Base-by-base conservation (phyloP, 331 rosid genomes). In the Rosa hybrid region DNA sequence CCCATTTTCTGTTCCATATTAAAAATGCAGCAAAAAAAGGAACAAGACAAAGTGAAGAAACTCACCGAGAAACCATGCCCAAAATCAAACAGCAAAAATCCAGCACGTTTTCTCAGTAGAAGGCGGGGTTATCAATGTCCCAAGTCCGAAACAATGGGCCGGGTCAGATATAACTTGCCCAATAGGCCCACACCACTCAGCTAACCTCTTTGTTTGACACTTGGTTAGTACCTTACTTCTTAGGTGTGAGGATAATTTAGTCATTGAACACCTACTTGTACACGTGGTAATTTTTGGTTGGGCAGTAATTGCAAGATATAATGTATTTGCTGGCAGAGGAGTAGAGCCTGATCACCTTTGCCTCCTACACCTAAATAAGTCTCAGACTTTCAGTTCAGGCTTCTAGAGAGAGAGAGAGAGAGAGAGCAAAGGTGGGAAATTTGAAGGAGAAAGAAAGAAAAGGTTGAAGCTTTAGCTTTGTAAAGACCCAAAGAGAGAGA, bases 401-500 rank as follows among this genome's bases (percentile, higher is more conserved):
- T 76, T 25, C 4, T 0, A 42, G 45, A 42, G 45, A 14, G 2
- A 44, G 17, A 67, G 50, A 68, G 44, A 14, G 2, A 44, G 17
- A 67, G 50, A 68, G 23, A 51, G 41, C 68, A 23, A 65, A 75
- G 51, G 38, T 23, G 54, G 76, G 53, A 75, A 68, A 42, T 67
- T 63, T 34, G 17, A 81, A 30, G 70, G 5, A n/a, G 67, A 63
- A 51, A 57, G 75, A 68, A 48, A 76, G 72, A 53, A 74, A 20
- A 72, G 67, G 17, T 8, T 13, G 16, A 21, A 44, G 54, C 44
- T 27, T 72, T 16, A 50, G 78, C 44, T 72, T 60, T 42, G 23
- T 27, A 21, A 39, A 65, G 70, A 64, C n/a, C 39, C 12, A 27
- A 60, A 79, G n/a, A 53, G 67, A 54, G 34, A 20, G 75, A 20